Evolutionary conservation across 140 eudicot genomes (phyloP).

Genomic region (Bidens hawaiensis): DNA sequence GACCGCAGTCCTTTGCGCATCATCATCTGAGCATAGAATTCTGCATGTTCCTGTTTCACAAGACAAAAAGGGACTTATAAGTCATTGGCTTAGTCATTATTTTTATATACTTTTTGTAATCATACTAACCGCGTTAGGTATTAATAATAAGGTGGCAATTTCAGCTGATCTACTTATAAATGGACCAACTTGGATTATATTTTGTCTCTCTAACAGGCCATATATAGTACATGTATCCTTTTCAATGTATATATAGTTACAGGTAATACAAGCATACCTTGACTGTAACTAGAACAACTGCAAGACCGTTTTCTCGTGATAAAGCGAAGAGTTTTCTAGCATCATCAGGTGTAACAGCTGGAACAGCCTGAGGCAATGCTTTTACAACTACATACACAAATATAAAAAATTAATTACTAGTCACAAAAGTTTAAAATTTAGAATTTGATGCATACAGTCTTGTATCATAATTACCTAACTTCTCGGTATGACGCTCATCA

Average conservation of each 20-base stretch:
- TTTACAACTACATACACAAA: conserved; percentile 28
- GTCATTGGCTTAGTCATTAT: not conserved
- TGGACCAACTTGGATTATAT: no score
- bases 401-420: conserved; percentile 1
- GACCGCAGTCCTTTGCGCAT: conserved; percentile 43
- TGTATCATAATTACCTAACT: conserved; percentile 35
- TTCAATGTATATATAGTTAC: conserved; percentile 1
- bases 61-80: not conserved
- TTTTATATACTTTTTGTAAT: not conserved
- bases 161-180: no score
- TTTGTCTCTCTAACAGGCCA: no score
- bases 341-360: conserved; percentile 50
- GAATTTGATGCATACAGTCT: not conserved
- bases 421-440: not conserved
- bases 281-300: conserved; percentile 47
- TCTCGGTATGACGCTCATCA: conserved; percentile 48
- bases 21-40: conserved; percentile 59
- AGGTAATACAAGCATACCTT: conserved; percentile 26
- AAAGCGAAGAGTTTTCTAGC: conserved; percentile 34
- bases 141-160: no score
- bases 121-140: not conserved
- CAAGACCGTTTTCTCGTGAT: conserved; percentile 42
- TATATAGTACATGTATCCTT: not conserved
- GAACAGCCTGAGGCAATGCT: conserved; percentile 52
- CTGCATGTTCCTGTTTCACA: conserved; percentile 59